phyloP scores from a whole-genome alignment of 768 basidiomycete species.

The Termitomyces titanicus region DNA sequence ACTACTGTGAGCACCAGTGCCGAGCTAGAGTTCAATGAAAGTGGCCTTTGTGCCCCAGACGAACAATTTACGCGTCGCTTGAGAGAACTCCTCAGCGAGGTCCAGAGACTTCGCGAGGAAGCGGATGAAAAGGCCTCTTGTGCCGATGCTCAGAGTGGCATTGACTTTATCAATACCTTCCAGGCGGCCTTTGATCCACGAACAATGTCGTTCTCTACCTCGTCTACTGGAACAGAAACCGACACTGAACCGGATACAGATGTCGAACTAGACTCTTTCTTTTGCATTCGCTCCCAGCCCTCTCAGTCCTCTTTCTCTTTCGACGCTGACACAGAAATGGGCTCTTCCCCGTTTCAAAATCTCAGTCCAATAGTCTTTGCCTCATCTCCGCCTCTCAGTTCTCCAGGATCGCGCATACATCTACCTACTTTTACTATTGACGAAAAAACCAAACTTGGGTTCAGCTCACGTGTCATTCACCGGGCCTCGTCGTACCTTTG shows the following conservation, averaged over 20 bases:
- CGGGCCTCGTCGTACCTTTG: slow-evolving; percentile 1
- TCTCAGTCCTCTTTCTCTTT: neutral
- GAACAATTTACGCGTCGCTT: neutral
- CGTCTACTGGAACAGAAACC: neutral
- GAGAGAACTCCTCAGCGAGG: neutral
- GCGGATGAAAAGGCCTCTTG: neutral
- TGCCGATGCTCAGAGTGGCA: neutral
- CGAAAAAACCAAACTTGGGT: neutral
- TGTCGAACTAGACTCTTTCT: neutral
- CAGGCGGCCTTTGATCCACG: neutral
- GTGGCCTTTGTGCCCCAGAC: neutral
- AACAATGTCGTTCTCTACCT: neutral
- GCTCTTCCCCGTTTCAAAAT: neutral
- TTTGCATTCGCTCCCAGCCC: neutral
- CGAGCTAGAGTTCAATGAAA: neutral
- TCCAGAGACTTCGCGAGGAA: neutral
- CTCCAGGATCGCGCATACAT: neutral
- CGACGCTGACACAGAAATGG: neutral
- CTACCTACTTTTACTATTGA: neutral
- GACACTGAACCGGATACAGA: neutral
- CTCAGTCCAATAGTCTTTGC: neutral
- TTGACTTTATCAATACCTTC: neutral
- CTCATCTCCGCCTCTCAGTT: neutral
- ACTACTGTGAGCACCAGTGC: neutral
- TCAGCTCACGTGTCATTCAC: slow-evolving; percentile 1